Percentiles rank a stretch among this genome's conserved stretches.
phyloP scores from a whole-genome alignment of 768 basidiomycete genomes.

The Phlebiopsis gigantea region DNA sequence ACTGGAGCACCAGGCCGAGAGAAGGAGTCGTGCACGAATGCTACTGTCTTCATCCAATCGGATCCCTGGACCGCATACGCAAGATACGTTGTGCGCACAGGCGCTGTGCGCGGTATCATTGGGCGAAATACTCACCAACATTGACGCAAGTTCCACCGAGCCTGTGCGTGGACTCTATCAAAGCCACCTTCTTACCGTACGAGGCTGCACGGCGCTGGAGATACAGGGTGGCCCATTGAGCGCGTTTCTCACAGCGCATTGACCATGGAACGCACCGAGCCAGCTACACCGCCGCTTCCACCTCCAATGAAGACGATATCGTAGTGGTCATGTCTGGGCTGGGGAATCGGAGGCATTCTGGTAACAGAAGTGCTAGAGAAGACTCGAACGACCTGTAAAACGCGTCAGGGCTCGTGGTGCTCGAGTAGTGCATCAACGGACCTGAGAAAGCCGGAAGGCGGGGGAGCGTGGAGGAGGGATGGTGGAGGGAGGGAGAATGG shows the following conservation, averaged over 20 bases:
- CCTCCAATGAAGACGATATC: conserved; percentile 90
- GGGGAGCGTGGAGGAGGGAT: not conserved
- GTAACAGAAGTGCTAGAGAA: conserved; percentile 38
- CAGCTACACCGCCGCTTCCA: conserved; percentile 89
- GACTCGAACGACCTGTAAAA: conserved; percentile 30
- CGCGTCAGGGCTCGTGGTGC: not conserved
- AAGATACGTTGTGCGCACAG: not conserved
- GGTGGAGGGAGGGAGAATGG: not conserved
- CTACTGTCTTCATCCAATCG: too few relatives aligned
- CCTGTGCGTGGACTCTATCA: conserved; percentile 69
- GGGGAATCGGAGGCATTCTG: conserved; percentile 72
- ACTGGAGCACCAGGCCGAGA: too few relatives aligned
- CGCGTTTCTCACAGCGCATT: not conserved
- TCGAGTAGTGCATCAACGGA: not conserved
- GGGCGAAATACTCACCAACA: conserved; percentile 60
- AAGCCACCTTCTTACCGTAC: conserved; percentile 90
- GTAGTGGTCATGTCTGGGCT: conserved; percentile 60
- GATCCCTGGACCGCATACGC: not conserved
- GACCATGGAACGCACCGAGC: conserved; percentile 52
- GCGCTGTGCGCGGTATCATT: not conserved
- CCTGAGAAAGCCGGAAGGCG: conserved; percentile 13
- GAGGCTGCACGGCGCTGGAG: conserved; percentile 80
- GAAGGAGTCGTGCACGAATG: too few relatives aligned
- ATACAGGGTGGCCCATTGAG: not conserved
- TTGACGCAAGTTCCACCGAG: conserved; percentile 98